phyloP scores from a whole-genome alignment of 148 eudicot genomes.

The Euryodendron excelsum region DNA sequence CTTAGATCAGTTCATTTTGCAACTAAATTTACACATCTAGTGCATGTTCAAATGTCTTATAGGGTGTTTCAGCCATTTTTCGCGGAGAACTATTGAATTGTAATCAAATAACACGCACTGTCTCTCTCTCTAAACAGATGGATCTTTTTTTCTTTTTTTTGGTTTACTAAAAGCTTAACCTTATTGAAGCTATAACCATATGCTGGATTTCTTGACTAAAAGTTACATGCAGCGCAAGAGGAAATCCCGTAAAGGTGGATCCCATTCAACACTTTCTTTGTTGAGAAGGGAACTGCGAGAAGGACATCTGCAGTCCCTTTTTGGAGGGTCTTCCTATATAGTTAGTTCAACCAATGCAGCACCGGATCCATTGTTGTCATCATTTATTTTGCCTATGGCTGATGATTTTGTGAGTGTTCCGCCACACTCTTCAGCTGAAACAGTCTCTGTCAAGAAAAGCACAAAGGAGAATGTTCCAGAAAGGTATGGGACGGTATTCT shows the following conservation, averaged over 20 bases:
- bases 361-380: constrained; percentile 89
- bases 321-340: constrained; percentile 69
- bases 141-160: background rate
- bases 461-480: constrained; percentile 40
- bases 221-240: constrained; percentile 89
- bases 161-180: background rate
- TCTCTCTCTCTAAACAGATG: background rate
- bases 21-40: background rate
- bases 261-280: constrained; percentile 75
- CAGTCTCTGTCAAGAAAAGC: constrained; percentile 48
- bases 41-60: background rate
- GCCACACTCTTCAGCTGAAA: constrained; percentile 54
- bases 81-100: background rate
- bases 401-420: constrained; percentile 60
- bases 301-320: constrained; percentile 75
- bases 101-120: background rate
- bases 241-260: constrained; percentile 68
- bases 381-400: constrained; percentile 84
- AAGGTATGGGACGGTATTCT: constrained; percentile 44
- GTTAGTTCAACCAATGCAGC: constrained; percentile 55
- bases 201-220: constrained; percentile 72
- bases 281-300: constrained; percentile 87
- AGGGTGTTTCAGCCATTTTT: background rate
- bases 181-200: background rate
- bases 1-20: background rate